A percentile compares a stretch with the other conserved stretches of the same genome.
Evolutionary conservation across 768 basidiomycete genomes (phyloP).

Genomic region (Rhodotorula paludigena): DNA sequence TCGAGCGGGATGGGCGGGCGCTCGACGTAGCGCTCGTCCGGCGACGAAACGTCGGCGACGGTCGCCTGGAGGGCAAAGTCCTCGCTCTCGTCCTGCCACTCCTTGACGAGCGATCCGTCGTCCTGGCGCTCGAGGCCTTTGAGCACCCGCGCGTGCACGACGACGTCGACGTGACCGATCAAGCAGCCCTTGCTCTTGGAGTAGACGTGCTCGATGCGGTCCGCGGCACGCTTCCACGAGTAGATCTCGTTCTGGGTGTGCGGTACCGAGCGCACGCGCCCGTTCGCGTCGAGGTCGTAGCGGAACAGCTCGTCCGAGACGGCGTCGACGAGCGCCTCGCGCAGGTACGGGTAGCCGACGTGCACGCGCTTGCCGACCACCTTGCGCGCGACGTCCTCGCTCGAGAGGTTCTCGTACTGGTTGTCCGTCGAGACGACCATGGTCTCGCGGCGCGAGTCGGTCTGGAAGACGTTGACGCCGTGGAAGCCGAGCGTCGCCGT

Average conservation of each 20-base stretch:
- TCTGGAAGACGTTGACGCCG: slow-evolving; percentile 86
- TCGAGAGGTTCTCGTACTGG: slow-evolving; percentile 60
- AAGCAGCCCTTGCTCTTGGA: slow-evolving; percentile 85
- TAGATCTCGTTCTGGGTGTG: slow-evolving; percentile 49
- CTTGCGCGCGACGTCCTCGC: slow-evolving; percentile 66
- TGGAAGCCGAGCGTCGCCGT: slow-evolving; percentile 72
- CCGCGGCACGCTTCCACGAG: slow-evolving; percentile 74
- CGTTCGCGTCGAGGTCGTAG: slow-evolving; percentile 57
- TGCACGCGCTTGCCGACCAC: slow-evolving; percentile 74
- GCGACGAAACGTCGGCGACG: slow-evolving; percentile 69
- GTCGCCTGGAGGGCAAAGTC: slow-evolving; percentile 85
- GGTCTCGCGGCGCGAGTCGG: slow-evolving; percentile 84
- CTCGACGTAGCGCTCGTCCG: slow-evolving; percentile 72
- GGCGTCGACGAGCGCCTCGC: slow-evolving; percentile 79
- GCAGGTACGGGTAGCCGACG: slow-evolving; percentile 88
- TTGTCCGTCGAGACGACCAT: slow-evolving; percentile 84
- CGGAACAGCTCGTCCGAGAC: slow-evolving; percentile 81
- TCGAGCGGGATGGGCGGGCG: slow-evolving; percentile 71
- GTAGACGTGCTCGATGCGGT: slow-evolving; percentile 73
- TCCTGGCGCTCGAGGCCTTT: slow-evolving; percentile 93
- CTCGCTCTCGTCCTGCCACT: slow-evolving; percentile 85
- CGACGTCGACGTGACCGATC: slow-evolving; percentile 69
- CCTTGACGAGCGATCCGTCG: slow-evolving; percentile 85
- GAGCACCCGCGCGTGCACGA: slow-evolving; percentile 82
- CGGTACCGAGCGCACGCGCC: neutral